A percentile compares a stretch with the other conserved stretches of the same genome.
Evolutionary conservation across 2,329 filamentous ascomycete genomes (phyloP).

Genomic region (Raffaelea arxii): DNA sequence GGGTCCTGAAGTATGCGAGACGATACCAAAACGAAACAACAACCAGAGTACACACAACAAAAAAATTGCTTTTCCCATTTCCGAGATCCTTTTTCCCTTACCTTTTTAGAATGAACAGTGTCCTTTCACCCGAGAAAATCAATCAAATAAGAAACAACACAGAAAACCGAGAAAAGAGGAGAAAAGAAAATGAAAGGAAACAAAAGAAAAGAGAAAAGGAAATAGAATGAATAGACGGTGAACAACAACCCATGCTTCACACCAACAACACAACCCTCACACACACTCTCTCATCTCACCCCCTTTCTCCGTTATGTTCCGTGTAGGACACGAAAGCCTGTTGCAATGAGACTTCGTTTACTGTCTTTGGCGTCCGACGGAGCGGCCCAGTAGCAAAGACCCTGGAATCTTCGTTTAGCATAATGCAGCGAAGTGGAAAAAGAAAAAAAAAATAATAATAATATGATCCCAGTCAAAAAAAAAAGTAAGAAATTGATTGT

Average conservation of each 20-base stretch:
- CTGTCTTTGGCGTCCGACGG: constrained; percentile 55
- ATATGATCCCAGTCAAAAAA: too few species aligned
- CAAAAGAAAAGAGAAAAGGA: background rate
- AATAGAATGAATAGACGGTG: background rate
- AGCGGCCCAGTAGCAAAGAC: constrained; percentile 76
- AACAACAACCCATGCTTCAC: too few species aligned
- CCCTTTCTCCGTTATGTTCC: constrained; percentile 26
- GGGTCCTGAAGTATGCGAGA: too few species aligned
- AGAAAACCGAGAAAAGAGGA: background rate
- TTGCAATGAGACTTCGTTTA: constrained; percentile 46
- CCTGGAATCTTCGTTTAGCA: constrained; percentile 29
- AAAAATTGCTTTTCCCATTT: too few species aligned
- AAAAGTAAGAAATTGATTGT: too few species aligned
- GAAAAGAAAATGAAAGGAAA: background rate
- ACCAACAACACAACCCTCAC: too few species aligned
- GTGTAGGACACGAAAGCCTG: constrained; percentile 50
- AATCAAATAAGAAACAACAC: background rate
- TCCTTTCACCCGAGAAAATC: background rate
- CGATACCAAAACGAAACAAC: too few species aligned
- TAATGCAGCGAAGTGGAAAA: background rate
- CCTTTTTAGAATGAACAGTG: too few species aligned
- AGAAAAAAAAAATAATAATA: background rate
- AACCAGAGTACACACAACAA: too few species aligned
- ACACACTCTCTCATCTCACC: too few species aligned
- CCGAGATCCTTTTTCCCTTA: too few species aligned